These are phyloP conservation scores for Petrea volubilis DNA, from an alignment of 257 asterid genomes.

Conservation along the genomic window DNA sequence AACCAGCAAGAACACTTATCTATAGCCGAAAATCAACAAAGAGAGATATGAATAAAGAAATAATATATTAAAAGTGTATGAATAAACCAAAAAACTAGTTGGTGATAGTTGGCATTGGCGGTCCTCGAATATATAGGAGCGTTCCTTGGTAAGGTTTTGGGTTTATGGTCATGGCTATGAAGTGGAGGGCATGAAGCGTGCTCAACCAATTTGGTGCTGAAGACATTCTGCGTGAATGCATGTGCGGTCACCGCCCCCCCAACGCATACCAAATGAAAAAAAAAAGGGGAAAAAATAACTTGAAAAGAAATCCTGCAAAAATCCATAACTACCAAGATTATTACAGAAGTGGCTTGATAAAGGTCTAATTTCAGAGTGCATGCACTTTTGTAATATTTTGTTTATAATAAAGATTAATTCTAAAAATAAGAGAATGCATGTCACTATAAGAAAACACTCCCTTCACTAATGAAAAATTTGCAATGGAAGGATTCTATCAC, in stretches of 20 bases:
- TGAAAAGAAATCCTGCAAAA: too few species aligned
- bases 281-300: neutral
- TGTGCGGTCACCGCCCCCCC: neutral
- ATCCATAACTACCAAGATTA: too few species aligned
- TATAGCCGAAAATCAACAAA: neutral
- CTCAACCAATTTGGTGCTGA: slow-evolving; percentile 35
- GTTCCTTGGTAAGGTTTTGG: neutral
- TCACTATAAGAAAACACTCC: too few species aligned
- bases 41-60: slow-evolving; percentile 9
- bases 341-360: neutral
- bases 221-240: slow-evolving; percentile 41
- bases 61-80: too few species aligned
- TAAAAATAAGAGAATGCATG: neutral
- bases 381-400: neutral
- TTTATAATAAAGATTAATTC: neutral
- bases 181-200: slow-evolving; percentile 22
- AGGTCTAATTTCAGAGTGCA: neutral
- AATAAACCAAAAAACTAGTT: neutral
- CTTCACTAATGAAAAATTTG: too few species aligned
- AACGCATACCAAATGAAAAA: too few species aligned
- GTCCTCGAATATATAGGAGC: slow-evolving; percentile 23
- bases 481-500: too few species aligned
- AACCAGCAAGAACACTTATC: neutral
- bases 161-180: slow-evolving; percentile 20
- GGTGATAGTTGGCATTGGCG: slow-evolving; percentile 3